These are phyloP conservation scores for Oehlia diaphana DNA, from an alignment of 192 early-diverging fungal species.

Conservation along the genomic window DNA sequence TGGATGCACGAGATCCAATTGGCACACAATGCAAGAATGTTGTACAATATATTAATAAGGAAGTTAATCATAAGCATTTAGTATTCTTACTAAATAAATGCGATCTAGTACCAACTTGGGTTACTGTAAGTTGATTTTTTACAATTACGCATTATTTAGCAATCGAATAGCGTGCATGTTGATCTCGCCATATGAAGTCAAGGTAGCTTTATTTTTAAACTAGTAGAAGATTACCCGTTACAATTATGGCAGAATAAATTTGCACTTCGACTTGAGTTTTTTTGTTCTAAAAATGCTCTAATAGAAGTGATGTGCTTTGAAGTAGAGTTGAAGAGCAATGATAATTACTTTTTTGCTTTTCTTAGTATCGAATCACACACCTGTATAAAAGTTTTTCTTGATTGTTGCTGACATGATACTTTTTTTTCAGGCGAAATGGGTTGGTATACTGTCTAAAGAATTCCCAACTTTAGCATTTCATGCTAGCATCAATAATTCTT, in stretches of 20 bases:
- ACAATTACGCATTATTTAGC: background rate
- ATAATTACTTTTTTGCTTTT: conserved; percentile 20
- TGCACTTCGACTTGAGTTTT: conserved; percentile 34
- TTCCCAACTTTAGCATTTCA: conserved; percentile 98
- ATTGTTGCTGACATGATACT: background rate
- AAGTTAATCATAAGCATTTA: conserved; percentile 94
- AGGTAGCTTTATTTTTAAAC: conserved; percentile 23
- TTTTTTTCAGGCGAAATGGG: conserved; percentile 80
- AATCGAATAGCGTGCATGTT: background rate
- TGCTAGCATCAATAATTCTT: conserved; percentile 97
- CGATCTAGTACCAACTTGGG: conserved; percentile 98
- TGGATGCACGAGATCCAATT: conserved; percentile 97
- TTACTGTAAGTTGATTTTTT: conserved; percentile 65
- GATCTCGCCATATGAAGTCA: conserved; percentile 47
- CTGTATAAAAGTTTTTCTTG: background rate
- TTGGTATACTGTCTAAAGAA: conserved; percentile 84
- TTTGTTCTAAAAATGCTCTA: conserved; percentile 55
- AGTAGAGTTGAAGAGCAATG: conserved; percentile 26
- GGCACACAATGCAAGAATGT: conserved; percentile 94
- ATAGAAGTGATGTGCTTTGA: background rate
- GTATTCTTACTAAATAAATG: conserved; percentile 98
- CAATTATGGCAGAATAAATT: conserved; percentile 54
- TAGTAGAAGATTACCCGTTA: conserved; percentile 46
- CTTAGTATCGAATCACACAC: conserved; percentile 30
- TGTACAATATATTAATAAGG: conserved; percentile 88